Evolutionary conservation across 2,329 filamentous ascomycete genomes (phyloP), one percentile per base, ranked within the genome.

Genomic region (Colletotrichum plurivorum): DNA sequence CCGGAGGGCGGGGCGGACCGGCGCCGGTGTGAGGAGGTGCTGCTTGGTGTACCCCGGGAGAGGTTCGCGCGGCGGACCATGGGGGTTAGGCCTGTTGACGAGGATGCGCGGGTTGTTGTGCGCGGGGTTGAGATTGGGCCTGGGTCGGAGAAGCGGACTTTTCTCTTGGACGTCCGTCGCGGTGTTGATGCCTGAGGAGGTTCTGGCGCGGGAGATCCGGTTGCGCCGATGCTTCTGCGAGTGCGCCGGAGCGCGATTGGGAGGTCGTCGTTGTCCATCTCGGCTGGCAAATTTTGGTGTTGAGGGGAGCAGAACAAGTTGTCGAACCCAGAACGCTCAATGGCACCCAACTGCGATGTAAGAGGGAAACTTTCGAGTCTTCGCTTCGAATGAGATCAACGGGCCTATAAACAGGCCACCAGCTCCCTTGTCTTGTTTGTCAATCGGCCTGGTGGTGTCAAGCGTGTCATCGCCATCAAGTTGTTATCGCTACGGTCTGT

Each of bases 61-160:
- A 90, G 80, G 1, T 82, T 83, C 0, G 88, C 83, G 20, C 87
- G 84, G 45, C 82, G 81, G 51, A 91, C 79, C 79, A 89, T 86
- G 1, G 89, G 89, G 1, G 89, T 90, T 31, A 91, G 77, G 2
- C 89, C 88, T 1, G 85, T 89, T 2, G 84, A 81, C 10, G 73
- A 73, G 5, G 62, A 25, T 25, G 20, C 20, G 8, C 69, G 57
- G 43, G 52, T 49, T n/a, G 48, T 67, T 63, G 57, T 74, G 62
- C 20, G 79, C 69, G 18, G 73, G 43, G 67, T 71, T 5, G 67
- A 48, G 45, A 78, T 68, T 0, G 82, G 80, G 0, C 86, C 87
- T 9, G 87, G 87, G 48, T 90, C 88, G 0, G 89, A 90, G 77
- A 90, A 89, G 45, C 88, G 86, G 22, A 90, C 87, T 65, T 82